Conservation (phyloP, 2,329 filamentous ascomycete species). For the Zymoseptoria crescenta region DNA sequence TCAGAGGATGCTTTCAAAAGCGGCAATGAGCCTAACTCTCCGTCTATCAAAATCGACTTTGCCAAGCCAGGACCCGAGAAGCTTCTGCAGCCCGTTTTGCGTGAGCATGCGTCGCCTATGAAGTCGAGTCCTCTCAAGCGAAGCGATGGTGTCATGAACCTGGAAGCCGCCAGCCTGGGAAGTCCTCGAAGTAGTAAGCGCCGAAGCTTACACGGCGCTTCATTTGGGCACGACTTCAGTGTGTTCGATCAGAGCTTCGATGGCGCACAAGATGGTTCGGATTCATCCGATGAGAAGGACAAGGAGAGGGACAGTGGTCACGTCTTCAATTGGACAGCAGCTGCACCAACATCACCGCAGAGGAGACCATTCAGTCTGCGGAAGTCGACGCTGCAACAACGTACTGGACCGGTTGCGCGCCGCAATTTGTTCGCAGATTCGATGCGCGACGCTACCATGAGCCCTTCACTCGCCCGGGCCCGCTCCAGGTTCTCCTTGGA, state of each 20-base stretch:
- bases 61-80: conserved; percentile 42
- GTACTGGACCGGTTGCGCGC: conserved; percentile 45
- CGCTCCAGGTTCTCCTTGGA: conserved; percentile 70
- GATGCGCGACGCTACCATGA: conserved; percentile 18
- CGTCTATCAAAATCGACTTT: conserved; percentile 43
- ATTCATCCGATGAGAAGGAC: conserved; percentile 19
- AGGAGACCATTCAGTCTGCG: conserved; percentile 46
- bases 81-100: conserved; percentile 34
- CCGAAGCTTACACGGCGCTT: conserved; percentile 72
- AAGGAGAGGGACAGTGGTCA: conserved; percentile 25
- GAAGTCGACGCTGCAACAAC: conserved; percentile 81
- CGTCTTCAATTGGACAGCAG: conserved; percentile 32
- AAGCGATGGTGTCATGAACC: conserved; percentile 80
- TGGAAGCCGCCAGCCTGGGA: conserved; percentile 68
- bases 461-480: conserved; percentile 24
- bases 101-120: conserved; percentile 44
- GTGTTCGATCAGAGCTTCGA: conserved; percentile 61
- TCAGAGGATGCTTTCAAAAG: conserved; percentile 17
- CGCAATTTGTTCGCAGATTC: conserved; percentile 33
- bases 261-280: conserved; percentile 19
- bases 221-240: conserved; percentile 56
- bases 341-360: conserved; percentile 26
- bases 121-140: conserved; percentile 83
- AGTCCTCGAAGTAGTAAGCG: conserved; percentile 81
- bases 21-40: conserved; percentile 28